phyloP scores from a whole-genome alignment of 1,284 basidiomycete genomes.

The Exobasidium cylindrosporum region DNA sequence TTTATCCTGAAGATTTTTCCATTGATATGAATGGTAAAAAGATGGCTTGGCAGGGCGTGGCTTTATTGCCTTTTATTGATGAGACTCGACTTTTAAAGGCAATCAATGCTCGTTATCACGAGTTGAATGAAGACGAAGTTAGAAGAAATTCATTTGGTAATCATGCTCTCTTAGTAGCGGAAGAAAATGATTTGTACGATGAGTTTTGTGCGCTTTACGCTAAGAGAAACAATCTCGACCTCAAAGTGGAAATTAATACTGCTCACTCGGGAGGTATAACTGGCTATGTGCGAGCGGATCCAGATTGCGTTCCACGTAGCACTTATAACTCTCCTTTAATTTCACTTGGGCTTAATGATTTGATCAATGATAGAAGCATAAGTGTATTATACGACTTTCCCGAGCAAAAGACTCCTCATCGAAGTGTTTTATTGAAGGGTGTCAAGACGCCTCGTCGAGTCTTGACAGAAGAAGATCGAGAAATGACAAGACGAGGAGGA shows the following conservation, averaged over 20 bases:
- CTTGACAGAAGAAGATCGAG: slow-evolving; percentile 72
- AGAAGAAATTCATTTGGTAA: slow-evolving; percentile 81
- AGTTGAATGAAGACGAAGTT: slow-evolving; percentile 77
- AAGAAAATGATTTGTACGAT: slow-evolving; percentile 79
- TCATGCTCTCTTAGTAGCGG: slow-evolving; percentile 78
- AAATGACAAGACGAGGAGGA: slow-evolving; percentile 62
- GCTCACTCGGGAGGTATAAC: slow-evolving; percentile 73
- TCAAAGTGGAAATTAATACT: slow-evolving; percentile 62
- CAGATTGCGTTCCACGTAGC: slow-evolving; percentile 84
- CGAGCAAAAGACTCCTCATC: slow-evolving; percentile 77
- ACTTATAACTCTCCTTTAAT: slow-evolving; percentile 77
- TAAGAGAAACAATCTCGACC: slow-evolving; percentile 65
- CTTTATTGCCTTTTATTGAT: slow-evolving; percentile 93
- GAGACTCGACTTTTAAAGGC: slow-evolving; percentile 68
- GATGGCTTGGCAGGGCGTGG: slow-evolving; percentile 99
- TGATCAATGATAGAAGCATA: slow-evolving; percentile 79
- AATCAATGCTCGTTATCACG: slow-evolving; percentile 71
- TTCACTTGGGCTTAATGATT: slow-evolving; percentile 62
- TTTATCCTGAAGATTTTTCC: slow-evolving; percentile 87
- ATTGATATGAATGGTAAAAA: slow-evolving; percentile 99
- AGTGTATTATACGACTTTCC: slow-evolving; percentile 89
- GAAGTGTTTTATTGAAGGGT: slow-evolving; percentile 76
- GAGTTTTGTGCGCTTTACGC: slow-evolving; percentile 80
- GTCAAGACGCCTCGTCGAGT: slow-evolving; percentile 65
- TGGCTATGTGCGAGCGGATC: slow-evolving; percentile 77